Percentiles rank a stretch among this genome's conserved stretches.
Conservation (phyloP, 2,329 filamentous ascomycete species). For the Chalaropsis ovoidea region DNA sequence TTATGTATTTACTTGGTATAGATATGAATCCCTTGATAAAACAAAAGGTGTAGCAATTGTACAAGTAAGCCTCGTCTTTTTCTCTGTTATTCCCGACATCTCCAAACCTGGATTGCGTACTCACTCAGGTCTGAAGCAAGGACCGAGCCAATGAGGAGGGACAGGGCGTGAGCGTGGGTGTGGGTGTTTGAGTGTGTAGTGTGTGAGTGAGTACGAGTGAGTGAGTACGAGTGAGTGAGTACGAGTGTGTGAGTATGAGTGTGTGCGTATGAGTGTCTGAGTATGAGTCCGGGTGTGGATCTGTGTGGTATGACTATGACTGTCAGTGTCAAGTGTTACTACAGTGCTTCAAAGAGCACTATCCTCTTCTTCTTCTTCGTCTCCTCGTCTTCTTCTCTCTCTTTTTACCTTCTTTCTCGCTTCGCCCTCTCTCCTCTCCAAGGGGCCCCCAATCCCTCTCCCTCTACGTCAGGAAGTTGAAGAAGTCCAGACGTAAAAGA, state of each 20-base stretch:
- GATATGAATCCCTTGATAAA: background rate
- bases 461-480: conserved; percentile 8
- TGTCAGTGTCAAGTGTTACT: background rate
- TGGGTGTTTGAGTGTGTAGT: background rate
- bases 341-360: background rate
- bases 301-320: no score
- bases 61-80: background rate
- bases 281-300: no score
- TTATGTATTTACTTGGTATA: background rate
- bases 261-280: no score
- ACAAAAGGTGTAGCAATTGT: background rate
- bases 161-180: background rate
- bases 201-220: background rate
- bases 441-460: background rate
- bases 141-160: background rate
- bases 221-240: no score
- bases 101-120: conserved; percentile 1
- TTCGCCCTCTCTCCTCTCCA: conserved; percentile 5
- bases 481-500: background rate
- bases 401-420: background rate
- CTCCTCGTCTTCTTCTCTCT: background rate
- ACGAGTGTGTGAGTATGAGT: no score
- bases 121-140: background rate
- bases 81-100: background rate
- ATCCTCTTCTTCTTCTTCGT: background rate